These are phyloP conservation scores for Schizochytrium sp. DNA, from an alignment of 108 stramenopile species.

Conservation along the genomic window DNA sequence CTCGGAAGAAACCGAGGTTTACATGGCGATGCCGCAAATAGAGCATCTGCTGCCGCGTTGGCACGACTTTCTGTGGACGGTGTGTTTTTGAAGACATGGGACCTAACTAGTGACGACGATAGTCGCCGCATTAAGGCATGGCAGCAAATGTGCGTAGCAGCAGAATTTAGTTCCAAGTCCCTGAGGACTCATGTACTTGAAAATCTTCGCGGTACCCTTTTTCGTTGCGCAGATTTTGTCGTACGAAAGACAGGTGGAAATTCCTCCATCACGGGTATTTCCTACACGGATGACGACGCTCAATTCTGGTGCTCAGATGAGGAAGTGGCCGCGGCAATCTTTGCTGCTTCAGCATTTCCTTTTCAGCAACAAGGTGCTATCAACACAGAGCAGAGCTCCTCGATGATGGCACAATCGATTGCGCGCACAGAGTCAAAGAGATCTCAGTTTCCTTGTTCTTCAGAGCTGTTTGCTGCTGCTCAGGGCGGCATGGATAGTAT, in stretches of 20 bases:
- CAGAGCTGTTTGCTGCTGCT: background rate
- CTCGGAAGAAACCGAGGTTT: background rate
- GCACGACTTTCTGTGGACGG: conserved; percentile 36
- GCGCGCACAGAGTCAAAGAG: background rate
- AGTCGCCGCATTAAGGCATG: conserved; percentile 22
- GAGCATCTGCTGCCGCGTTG: conserved; percentile 29
- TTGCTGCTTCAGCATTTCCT: background rate
- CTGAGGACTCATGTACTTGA: conserved; percentile 53
- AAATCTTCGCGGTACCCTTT: conserved; percentile 37
- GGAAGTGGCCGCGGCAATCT: conserved; percentile 28
- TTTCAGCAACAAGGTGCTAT: conserved; percentile 38
- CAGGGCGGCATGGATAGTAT: background rate
- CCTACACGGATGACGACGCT: background rate
- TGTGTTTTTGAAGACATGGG: conserved; percentile 55
- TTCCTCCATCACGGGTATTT: conserved; percentile 17
- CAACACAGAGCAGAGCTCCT: conserved; percentile 57
- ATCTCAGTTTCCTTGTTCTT: conserved; percentile 22
- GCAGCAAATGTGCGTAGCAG: background rate
- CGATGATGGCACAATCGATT: conserved; percentile 44
- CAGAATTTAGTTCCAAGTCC: background rate
- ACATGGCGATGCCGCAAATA: background rate
- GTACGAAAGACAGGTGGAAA: background rate
- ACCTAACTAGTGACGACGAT: background rate
- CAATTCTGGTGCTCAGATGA: conserved; percentile 37
- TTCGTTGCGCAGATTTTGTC: conserved; percentile 42